These are phyloP conservation scores for Solanum tarapatanum DNA, from an alignment of 257 asterid genomes.

Conservation along the genomic window DNA sequence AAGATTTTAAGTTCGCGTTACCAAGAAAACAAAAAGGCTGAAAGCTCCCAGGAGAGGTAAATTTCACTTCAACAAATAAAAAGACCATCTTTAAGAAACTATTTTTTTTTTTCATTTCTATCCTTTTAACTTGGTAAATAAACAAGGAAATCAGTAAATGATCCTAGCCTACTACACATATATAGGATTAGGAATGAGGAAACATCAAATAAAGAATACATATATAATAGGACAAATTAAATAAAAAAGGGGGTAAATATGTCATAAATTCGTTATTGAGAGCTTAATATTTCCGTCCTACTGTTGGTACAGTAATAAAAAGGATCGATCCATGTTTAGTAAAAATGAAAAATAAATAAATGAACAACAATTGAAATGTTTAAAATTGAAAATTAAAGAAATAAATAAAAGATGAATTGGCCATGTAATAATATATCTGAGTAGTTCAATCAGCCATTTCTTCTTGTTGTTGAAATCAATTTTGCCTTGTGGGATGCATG, in stretches of 20 bases:
- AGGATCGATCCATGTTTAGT: not conserved
- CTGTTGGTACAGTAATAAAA: not conserved
- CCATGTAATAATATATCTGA: constrained; percentile 7
- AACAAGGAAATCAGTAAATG: not conserved
- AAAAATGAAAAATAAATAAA: not conserved
- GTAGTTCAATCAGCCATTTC: constrained; percentile 6
- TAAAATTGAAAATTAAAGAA: not conserved
- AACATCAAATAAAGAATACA: not conserved
- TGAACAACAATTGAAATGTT: not conserved
- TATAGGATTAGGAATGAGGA: not conserved
- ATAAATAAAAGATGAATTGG: not conserved
- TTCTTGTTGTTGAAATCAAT: not conserved
- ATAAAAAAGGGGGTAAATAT: constrained; percentile 2
- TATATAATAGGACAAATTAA: not conserved
- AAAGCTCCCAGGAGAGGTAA: too few species aligned
- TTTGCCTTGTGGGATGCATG: not conserved
- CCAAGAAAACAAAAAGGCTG: not conserved
- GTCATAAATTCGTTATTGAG: not conserved
- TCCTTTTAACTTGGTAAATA: not conserved
- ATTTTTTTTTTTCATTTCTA: not conserved
- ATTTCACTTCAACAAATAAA: not conserved
- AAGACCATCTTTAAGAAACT: not conserved
- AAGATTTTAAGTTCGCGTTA: not conserved
- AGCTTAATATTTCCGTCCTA: not conserved
- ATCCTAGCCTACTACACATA: not conserved